Evolutionary conservation across 1,284 basidiomycete genomes (phyloP), one percentile per base, ranked within the genome.

Genomic region (Baeospora myosura): DNA sequence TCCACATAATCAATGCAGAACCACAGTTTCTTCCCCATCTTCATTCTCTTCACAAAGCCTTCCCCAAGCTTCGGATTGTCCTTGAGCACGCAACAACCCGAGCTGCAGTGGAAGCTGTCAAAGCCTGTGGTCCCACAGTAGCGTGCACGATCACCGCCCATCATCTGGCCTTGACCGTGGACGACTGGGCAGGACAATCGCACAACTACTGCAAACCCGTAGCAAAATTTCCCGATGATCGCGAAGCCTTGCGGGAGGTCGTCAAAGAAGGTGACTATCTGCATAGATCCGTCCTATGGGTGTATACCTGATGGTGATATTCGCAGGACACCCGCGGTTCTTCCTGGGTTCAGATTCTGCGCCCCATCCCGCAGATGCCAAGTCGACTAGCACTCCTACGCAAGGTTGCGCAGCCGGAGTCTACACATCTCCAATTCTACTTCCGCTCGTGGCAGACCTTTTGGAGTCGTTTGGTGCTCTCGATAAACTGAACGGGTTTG

Each of bases 161-260:
- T 65, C 96, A 99, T 61, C 79, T 99, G 28, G 82, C 80, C 29
- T 74, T 99, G 43, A 95, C 89, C 1, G 91, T 98, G 5, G 96
- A 99, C 63, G 89, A 96, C 56, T 98, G 95, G 83, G 94, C 94
- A 1, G 92, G 94, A 4, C 93, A 98, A 63, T 81, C 90, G 0
- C 90, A 90, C 74, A 81, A 97, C 60, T 99, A 89, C 62, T 98
- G 96, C 74, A 99, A 98, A 65, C 96, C 96, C 0, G 88, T 99
- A 17, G 95, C 96, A 21, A 99, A 99, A 65, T 93, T 81, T 56
- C 94, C 94, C 3, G 84, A 88, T 51, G 96, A 99, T 62, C 74
- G 95, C 21, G 64, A 78, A 52, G 94, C 96, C 7, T 66, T 99
- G 42, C 78, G 82, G 43, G 76, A 88, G 17, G 81, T 94, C 28